Base-by-base conservation (phyloP, 2,329 filamentous ascomycete genomes). In the Chrysoporthe austroafricana region DNA sequence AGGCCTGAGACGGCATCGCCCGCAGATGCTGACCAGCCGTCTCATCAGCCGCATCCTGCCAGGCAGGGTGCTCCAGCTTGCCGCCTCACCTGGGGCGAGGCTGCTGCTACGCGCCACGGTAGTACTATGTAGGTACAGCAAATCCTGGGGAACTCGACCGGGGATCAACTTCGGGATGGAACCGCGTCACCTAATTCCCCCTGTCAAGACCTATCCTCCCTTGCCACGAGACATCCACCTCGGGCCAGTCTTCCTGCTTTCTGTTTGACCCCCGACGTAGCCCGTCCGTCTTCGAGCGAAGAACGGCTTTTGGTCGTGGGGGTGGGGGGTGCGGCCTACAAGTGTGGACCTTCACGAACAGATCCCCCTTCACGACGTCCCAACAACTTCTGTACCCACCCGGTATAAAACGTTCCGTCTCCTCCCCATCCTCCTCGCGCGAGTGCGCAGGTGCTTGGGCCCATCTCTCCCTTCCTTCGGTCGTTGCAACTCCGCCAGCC, bases 321-420 rank as follows among this genome's bases (percentile, higher is more conserved):
- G 50, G 36, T 26, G 56, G 36, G 32, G 56, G 56, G 62, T 8
- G 21, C 36, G 6, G 18, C 18, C 21, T 36, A 36, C 62, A n/a
- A 46, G 32, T 16, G 62, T 63, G 62, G 62, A 44, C 46, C 50
- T 57, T 63, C 50, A 42, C 34, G 34, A 18, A 57, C 21, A 18
- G 50, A 18, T n/a, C 16, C 52, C 52, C 18, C n/a, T 16, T 56
- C 26, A 32, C 39, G 39, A 13, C 50, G 16, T 43, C 61, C 61
- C 61, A 54, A 52, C 61, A 63, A 63, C 34, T 21, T 39, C 43
- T 21, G 34, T 18, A 14, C 32, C 16, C 42, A 44, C 8, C 14
- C n/a, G 39, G 59, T 61, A 68, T 68, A 69, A 67, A 9, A 63
- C 11, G 16, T 6, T 13, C 21, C 21, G 32, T 44, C 39, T 63